A percentile compares a stretch with the other conserved stretches of the same genome.
phyloP scores from a whole-genome alignment of 2,329 filamentous ascomycete species.

The Aspergillus jensenii region DNA sequence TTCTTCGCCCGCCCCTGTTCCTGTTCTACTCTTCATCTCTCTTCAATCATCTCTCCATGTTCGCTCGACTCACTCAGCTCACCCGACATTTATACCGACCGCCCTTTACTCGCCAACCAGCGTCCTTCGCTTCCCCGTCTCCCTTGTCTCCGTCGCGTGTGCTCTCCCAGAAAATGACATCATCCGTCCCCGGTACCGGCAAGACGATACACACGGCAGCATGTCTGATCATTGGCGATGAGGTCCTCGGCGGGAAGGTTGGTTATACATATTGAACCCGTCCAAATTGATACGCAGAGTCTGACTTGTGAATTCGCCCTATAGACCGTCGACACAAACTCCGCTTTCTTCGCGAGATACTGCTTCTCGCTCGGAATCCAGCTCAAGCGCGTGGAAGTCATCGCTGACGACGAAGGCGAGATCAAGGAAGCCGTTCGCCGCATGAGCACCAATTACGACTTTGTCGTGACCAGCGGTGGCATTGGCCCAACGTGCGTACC shows the following conservation, averaged over 20 bases:
- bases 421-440: conserved; percentile 83
- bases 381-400: conserved; percentile 86
- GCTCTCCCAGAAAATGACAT: conserved; percentile 41
- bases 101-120: conserved; percentile 57
- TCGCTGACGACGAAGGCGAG: conserved; percentile 86
- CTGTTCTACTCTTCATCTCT: conserved; percentile 1
- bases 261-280: conserved; percentile 18
- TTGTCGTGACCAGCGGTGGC: conserved; percentile 91
- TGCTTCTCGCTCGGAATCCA: conserved; percentile 66
- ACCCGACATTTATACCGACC: conserved; percentile 69
- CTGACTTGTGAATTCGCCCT: neutral
- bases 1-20: conserved; percentile 2
- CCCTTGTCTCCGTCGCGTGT: conserved; percentile 16
- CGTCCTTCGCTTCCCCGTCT: conserved; percentile 39
- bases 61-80: conserved; percentile 71
- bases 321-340: conserved; percentile 67
- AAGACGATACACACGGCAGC: conserved; percentile 83
- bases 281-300: neutral
- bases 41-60: conserved; percentile 58
- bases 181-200: conserved; percentile 37
- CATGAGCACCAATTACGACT: conserved; percentile 88
- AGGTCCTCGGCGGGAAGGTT: conserved; percentile 93
- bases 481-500: conserved; percentile 84
- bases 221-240: conserved; percentile 94
- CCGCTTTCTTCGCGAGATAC: conserved; percentile 63